Conservation (phyloP, 23 red algal species). For the Gracilaria domingensis region DNA sequence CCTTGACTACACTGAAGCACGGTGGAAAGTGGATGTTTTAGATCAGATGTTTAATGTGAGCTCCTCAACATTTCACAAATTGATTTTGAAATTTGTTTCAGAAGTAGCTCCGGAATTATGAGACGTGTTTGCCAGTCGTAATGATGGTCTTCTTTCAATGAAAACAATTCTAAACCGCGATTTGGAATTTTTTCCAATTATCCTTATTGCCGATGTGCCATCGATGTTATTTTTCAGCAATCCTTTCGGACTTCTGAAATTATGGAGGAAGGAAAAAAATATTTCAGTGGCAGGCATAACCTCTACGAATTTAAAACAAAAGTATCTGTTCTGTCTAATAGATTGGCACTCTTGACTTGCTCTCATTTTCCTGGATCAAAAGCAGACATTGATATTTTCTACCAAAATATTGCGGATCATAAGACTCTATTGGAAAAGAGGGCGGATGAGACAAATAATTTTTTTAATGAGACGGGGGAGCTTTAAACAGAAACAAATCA, state of each 20-base stretch:
- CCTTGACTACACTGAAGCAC: conserved; percentile 1
- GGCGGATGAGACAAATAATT: too few species aligned
- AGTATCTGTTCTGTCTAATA: not conserved
- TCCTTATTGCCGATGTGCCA: not conserved
- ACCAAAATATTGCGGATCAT: not conserved
- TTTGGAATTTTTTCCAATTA: not conserved
- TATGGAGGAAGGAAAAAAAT: conserved; percentile 1
- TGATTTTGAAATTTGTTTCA: not conserved
- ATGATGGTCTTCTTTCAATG: not conserved
- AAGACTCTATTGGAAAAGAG: not conserved
- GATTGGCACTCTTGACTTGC: not conserved
- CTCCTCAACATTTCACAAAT: not conserved
- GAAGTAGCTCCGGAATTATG: not conserved
- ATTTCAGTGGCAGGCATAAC: conserved; percentile 1
- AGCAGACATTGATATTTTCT: not conserved
- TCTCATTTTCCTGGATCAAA: not conserved
- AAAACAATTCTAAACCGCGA: not conserved
- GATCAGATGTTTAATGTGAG: conserved; percentile 10
- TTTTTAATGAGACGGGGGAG: too few species aligned
- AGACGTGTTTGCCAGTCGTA: not conserved
- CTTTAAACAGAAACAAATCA: too few species aligned
- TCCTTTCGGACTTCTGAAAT: not conserved
- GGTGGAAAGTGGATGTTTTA: not conserved
- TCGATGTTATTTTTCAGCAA: conserved; percentile 16
- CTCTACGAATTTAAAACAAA: conserved; percentile 5